Conservation (phyloP, 2,329 filamentous ascomycete genomes). For the Colletotrichum cuscutae region DNA sequence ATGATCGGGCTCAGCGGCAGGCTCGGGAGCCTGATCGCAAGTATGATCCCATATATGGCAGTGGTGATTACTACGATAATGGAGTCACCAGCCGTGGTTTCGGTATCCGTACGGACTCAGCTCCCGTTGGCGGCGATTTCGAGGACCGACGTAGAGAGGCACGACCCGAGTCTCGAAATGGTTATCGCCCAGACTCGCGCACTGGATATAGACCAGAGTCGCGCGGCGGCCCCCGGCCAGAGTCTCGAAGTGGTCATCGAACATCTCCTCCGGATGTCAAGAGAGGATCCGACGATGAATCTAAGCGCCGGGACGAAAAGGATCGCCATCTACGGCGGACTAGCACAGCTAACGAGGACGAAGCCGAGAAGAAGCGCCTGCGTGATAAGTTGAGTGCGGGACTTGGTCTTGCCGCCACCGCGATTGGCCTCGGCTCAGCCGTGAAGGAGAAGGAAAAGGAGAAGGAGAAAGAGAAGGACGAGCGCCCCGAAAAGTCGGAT, state of each 20-base stretch:
- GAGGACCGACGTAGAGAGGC: slow-evolving; percentile 51
- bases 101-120: slow-evolving; percentile 58
- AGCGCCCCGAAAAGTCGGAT: slow-evolving; percentile 42
- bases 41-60: slow-evolving; percentile 41
- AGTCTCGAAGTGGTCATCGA: slow-evolving; percentile 42
- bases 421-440: slow-evolving; percentile 54
- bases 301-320: slow-evolving; percentile 31
- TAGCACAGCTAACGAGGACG: slow-evolving; percentile 46
- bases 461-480: slow-evolving; percentile 46
- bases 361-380: slow-evolving; percentile 53
- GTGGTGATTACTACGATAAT: slow-evolving; percentile 55
- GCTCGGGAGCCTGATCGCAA: slow-evolving; percentile 53
- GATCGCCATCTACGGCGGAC: slow-evolving; percentile 40
- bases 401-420: slow-evolving; percentile 59
- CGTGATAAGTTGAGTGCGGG: slow-evolving; percentile 61
- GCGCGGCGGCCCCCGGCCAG: slow-evolving; percentile 37
- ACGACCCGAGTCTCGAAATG: slow-evolving; percentile 41
- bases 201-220: slow-evolving; percentile 50
- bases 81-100: slow-evolving; percentile 60
- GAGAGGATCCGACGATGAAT: slow-evolving; percentile 35
- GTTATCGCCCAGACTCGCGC: slow-evolving; percentile 42
- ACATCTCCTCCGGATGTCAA: slow-evolving; percentile 31
- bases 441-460: slow-evolving; percentile 49
- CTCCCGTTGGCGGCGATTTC: slow-evolving; percentile 44
- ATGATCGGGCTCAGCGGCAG: slow-evolving; percentile 55